Conservation (phyloP, 2,329 filamentous ascomycete species). For the Sporothrix dimorphospora region DNA sequence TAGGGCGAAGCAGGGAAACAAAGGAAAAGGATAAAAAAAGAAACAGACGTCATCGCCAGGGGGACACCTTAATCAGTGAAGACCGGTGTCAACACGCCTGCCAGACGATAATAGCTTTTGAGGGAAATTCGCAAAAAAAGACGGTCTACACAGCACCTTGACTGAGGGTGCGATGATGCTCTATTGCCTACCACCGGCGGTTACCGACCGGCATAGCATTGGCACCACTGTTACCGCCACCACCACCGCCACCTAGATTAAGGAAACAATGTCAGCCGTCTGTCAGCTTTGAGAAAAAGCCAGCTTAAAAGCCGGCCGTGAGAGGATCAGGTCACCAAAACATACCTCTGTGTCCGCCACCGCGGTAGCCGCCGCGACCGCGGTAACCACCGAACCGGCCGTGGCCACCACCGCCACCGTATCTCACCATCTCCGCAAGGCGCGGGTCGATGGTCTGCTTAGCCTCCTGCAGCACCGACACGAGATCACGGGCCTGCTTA, state of each 20-base stretch:
- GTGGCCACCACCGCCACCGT: conserved; percentile 76
- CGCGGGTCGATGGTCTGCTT: conserved; percentile 98
- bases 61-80: not conserved
- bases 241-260: conserved; percentile 12
- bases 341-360: conserved; percentile 50
- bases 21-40: not conserved
- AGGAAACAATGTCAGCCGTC: not conserved
- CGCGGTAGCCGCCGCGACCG: conserved; percentile 57
- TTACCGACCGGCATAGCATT: conserved; percentile 55
- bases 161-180: not conserved
- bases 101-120: conserved; percentile 11
- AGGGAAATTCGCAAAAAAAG: not conserved
- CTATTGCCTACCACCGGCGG: conserved; percentile 53
- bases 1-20: not conserved
- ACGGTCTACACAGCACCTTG: not conserved
- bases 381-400: conserved; percentile 69
- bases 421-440: conserved; percentile 93
- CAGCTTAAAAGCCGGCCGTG: no score
- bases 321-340: not conserved
- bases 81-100: not conserved
- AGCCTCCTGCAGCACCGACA: conserved; percentile 88
- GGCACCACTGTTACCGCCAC: conserved; percentile 41
- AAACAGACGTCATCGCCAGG: not conserved
- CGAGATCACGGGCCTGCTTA: conserved; percentile 95
- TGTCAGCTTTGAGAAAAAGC: not conserved